Conservation (phyloP, 306 rosid genomes). For the Ammopiptanthus mongolicus region DNA sequence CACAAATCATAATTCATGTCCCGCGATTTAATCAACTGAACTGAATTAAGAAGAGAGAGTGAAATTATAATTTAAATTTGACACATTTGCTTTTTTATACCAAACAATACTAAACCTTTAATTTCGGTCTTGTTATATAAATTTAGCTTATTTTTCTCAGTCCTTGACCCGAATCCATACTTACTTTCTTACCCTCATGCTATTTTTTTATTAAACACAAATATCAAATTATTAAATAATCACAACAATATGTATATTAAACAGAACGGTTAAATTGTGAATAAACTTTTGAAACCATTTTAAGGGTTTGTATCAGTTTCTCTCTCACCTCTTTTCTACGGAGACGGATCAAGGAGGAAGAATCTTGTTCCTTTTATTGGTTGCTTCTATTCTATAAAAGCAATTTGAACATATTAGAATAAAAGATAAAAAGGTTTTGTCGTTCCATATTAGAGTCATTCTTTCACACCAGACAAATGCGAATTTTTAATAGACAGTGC, state of each 20-base stretch:
- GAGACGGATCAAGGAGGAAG: neutral
- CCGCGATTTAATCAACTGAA: too few relatives aligned
- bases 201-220: too few relatives aligned
- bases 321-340: neutral
- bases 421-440: slow-evolving; percentile 20
- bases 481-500: neutral
- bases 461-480: slow-evolving; percentile 41
- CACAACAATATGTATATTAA: too few relatives aligned
- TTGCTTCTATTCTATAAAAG: slow-evolving; percentile 16
- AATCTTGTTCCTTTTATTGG: slow-evolving; percentile 18
- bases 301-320: slow-evolving; percentile 20
- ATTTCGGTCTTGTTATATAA: neutral
- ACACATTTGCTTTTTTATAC: neutral
- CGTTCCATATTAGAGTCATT: slow-evolving; percentile 17
- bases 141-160: neutral
- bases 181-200: neutral
- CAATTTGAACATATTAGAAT: slow-evolving; percentile 23
- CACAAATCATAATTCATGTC: too few relatives aligned
- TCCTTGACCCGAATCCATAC: neutral
- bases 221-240: too few relatives aligned
- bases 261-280: neutral
- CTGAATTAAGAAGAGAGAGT: too few relatives aligned
- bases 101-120: neutral
- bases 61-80: neutral
- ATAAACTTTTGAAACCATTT: neutral